Evolutionary conservation across 225 moss, liverwort and hornwort genomes (phyloP).

Genomic region (Polytrichum formosum): DNA sequence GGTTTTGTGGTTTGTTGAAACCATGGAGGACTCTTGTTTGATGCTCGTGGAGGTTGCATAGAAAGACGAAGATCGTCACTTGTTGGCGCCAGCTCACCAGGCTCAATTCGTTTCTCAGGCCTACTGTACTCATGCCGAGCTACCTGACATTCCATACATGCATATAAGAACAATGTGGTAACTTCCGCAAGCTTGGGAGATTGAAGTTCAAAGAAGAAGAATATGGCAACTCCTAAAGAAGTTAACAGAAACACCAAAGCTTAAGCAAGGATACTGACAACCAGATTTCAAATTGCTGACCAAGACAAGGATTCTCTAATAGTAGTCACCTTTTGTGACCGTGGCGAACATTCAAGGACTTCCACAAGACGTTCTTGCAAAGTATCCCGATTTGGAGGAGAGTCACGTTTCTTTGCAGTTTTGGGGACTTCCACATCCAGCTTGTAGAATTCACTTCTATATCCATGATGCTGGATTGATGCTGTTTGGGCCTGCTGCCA

Average conservation of each 20-base stretch:
- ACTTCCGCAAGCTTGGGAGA: not conserved
- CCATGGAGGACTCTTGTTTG: constrained; percentile 64
- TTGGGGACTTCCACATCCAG: constrained; percentile 63
- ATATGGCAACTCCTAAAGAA: not conserved
- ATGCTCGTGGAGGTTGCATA: constrained; percentile 93
- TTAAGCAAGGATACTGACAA: not conserved
- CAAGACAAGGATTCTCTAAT: not conserved
- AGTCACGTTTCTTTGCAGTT: constrained; percentile 60
- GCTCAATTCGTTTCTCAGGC: constrained; percentile 62
- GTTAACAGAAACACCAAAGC: not conserved
- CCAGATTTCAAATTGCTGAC: not conserved
- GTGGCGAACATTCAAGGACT: constrained; percentile 80
- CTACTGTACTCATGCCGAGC: constrained; percentile 62
- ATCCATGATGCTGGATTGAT: constrained; percentile 75
- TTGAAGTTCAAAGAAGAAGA: no score
- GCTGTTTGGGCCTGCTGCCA: constrained; percentile 68
- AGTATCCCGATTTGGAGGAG: constrained; percentile 75
- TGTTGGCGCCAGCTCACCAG: constrained; percentile 38
- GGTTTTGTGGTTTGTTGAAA: constrained; percentile 50
- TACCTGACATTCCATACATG: constrained; percentile 38
- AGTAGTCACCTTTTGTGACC: constrained; percentile 64
- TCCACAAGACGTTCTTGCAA: constrained; percentile 96
- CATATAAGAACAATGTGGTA: not conserved
- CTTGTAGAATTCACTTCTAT: constrained; percentile 91
- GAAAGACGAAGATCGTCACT: constrained; percentile 80